These are phyloP conservation scores for Cladorrhinum samala DNA, from an alignment of 495 filamentous ascomycete species.

Conservation along the genomic window DNA sequence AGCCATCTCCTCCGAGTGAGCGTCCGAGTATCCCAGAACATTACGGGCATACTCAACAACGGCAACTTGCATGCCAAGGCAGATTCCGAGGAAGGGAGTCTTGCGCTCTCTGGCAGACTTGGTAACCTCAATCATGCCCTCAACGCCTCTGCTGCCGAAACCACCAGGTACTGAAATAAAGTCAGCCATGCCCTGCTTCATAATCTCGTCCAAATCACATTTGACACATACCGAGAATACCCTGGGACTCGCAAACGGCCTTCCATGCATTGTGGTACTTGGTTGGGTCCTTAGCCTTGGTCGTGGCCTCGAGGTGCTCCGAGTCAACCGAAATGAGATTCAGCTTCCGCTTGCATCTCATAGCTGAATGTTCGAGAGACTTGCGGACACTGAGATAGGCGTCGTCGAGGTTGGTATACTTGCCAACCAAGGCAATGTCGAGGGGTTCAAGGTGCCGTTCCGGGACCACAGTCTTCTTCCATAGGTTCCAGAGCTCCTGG, in stretches of 20 bases:
- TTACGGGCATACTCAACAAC: conserved; percentile 85
- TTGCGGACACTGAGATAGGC: conserved; percentile 74
- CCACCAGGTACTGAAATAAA: conserved; percentile 64
- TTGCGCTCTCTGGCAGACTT: conserved; percentile 79
- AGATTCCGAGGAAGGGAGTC: conserved; percentile 82
- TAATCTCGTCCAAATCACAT: neutral
- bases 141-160: conserved; percentile 74
- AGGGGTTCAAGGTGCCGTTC: conserved; percentile 51
- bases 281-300: conserved; percentile 51
- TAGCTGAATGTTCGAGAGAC: conserved; percentile 82
- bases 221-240: conserved; percentile 3
- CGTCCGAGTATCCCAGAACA: conserved; percentile 54
- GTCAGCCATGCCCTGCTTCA: neutral
- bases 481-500: conserved; percentile 60
- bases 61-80: conserved; percentile 90
- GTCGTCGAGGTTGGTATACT: conserved; percentile 79
- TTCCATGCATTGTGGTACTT: conserved; percentile 90
- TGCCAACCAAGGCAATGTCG: conserved; percentile 82
- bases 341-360: conserved; percentile 76
- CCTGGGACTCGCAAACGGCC: conserved; percentile 38
- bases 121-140: conserved; percentile 81
- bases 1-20: conserved; percentile 62
- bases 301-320: conserved; percentile 66
- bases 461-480: conserved; percentile 59
- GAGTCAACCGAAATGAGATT: conserved; percentile 80